phyloP scores from a whole-genome alignment of 176 grass and related monocot species.

The Leersia perrieri region DNA sequence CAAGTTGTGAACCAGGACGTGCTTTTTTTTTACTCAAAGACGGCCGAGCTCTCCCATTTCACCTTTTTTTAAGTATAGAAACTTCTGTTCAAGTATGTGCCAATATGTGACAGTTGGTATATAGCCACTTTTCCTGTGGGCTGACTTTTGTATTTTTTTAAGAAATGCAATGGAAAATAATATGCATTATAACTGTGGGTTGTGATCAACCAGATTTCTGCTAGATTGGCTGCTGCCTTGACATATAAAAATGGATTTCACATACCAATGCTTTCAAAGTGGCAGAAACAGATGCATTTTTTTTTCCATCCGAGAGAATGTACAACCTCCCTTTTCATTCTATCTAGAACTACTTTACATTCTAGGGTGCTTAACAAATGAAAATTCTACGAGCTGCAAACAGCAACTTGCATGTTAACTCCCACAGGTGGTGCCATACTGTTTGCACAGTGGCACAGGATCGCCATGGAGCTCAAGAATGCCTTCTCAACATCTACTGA shows the following conservation, averaged over 20 bases:
- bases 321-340: neutral
- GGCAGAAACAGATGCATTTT: neutral
- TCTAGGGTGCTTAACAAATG: neutral
- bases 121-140: neutral
- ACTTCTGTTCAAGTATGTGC: neutral
- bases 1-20: too few species aligned
- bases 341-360: slow-evolving; percentile 15
- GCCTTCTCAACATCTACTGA: slow-evolving; percentile 40
- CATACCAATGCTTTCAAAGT: neutral
- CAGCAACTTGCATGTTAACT: neutral
- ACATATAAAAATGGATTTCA: neutral
- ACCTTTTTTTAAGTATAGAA: too few species aligned
- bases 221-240: neutral
- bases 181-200: neutral
- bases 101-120: neutral
- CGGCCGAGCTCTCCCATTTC: too few species aligned
- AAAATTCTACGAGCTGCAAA: slow-evolving; percentile 31
- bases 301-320: neutral
- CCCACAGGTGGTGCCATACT: neutral
- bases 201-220: neutral
- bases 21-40: too few species aligned
- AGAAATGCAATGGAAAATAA: neutral
- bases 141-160: neutral
- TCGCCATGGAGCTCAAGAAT: slow-evolving; percentile 36
- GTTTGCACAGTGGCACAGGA: neutral